phyloP scores from a whole-genome alignment of 805 yeast genomes.

The Jamesozyma hellenica region DNA sequence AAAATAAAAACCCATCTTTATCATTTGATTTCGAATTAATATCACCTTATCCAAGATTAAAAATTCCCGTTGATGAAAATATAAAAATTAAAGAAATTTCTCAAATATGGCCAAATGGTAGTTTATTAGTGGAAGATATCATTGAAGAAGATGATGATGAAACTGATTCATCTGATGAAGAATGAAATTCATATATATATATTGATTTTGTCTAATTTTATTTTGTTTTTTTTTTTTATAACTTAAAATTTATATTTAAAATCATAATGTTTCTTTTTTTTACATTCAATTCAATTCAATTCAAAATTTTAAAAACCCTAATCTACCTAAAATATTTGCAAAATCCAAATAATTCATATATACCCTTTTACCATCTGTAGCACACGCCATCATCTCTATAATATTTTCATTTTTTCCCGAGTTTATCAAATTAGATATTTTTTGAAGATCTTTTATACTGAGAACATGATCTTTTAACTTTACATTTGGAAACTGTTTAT shows the following conservation, averaged over 20 bases:
- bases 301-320: constrained; percentile 33
- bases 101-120: constrained; percentile 65
- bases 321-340: constrained; percentile 39
- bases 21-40: constrained; percentile 47
- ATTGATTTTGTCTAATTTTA: too few species aligned
- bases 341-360: constrained; percentile 37
- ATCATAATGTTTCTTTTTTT: too few species aligned
- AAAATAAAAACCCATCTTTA: background rate
- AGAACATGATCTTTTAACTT: constrained; percentile 19
- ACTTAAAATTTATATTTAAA: too few species aligned
- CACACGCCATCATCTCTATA: constrained; percentile 39
- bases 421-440: constrained; percentile 26
- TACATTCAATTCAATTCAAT: too few species aligned
- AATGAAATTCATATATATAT: too few species aligned
- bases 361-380: constrained; percentile 31
- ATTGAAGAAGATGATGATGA: constrained; percentile 25
- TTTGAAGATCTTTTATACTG: constrained; percentile 32
- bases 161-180: constrained; percentile 3
- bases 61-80: constrained; percentile 30
- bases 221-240: too few species aligned
- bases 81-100: constrained; percentile 32
- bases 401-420: constrained; percentile 24
- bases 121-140: constrained; percentile 42
- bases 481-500: constrained; percentile 14
- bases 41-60: constrained; percentile 53